Evolutionary conservation across 1,284 basidiomycete genomes (phyloP).

Genomic region (Ceratobasidium sp.): DNA sequence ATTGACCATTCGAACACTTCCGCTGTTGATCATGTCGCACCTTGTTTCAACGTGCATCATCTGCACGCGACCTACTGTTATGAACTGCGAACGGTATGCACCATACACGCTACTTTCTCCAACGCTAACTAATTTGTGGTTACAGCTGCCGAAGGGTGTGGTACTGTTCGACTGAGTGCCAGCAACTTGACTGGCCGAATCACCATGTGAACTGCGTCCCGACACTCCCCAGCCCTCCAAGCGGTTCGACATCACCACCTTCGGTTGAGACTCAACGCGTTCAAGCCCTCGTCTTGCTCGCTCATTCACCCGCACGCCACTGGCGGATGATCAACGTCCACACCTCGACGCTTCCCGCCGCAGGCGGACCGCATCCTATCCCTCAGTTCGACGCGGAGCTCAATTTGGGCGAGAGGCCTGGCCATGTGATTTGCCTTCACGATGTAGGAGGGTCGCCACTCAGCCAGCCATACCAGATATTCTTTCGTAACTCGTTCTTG

Average conservation of each 20-base stretch:
- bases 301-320: constrained; percentile 6
- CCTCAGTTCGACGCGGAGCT: constrained; percentile 28
- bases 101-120: background rate
- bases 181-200: background rate
- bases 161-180: constrained; percentile 25
- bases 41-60: background rate
- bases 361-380: background rate
- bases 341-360: background rate
- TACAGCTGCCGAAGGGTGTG: constrained; percentile 10
- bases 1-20: background rate
- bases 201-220: constrained; percentile 19
- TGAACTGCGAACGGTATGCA: constrained; percentile 5
- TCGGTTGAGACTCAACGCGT: background rate
- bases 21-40: background rate
- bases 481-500: constrained; percentile 47
- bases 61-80: constrained; percentile 3
- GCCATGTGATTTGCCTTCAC: constrained; percentile 2
- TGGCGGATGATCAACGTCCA: constrained; percentile 15
- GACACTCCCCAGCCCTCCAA: background rate
- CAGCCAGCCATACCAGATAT: constrained; percentile 48
- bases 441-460: constrained; percentile 49
- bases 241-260: background rate
- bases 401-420: constrained; percentile 19
- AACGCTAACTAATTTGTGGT: background rate
- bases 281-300: constrained; percentile 6